A percentile compares a stretch with the other conserved stretches of the same genome.
phyloP scores from a whole-genome alignment of 768 basidiomycete genomes.

The Kondoa subrosea region DNA sequence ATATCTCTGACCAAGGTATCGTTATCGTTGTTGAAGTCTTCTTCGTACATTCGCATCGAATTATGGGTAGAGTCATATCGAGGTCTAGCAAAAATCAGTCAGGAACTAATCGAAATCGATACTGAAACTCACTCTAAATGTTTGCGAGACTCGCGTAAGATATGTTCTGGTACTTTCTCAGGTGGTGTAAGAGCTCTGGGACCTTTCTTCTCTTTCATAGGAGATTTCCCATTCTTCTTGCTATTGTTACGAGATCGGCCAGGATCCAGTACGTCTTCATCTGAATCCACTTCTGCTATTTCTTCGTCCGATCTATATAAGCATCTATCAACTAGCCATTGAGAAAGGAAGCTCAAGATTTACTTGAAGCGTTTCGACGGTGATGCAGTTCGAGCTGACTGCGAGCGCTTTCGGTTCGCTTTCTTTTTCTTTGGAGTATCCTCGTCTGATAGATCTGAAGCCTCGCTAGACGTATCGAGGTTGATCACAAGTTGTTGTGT shows the following conservation, averaged over 20 bases:
- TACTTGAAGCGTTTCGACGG: background rate
- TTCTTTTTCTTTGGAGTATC: background rate
- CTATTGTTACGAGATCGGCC: too few species aligned
- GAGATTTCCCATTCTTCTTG: background rate
- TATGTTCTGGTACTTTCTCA: background rate
- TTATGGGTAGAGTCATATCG: background rate
- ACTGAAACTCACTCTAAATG: background rate
- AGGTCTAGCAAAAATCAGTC: background rate
- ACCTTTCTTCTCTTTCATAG: background rate
- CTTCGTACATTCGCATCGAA: background rate
- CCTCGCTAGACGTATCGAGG: background rate
- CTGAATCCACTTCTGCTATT: background rate
- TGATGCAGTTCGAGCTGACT: background rate
- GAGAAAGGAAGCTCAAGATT: too few species aligned
- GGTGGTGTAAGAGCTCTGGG: background rate
- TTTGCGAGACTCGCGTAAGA: background rate
- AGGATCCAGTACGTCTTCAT: background rate
- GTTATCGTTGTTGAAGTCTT: background rate
- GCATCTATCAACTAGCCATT: background rate
- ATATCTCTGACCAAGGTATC: background rate
- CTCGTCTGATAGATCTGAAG: background rate
- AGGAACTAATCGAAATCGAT: background rate
- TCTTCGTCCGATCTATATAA: background rate
- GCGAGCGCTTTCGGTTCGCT: background rate
- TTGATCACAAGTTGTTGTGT: background rate